Base-by-base conservation (phyloP, 106 monocot species). In the Allium cepa region DNA sequence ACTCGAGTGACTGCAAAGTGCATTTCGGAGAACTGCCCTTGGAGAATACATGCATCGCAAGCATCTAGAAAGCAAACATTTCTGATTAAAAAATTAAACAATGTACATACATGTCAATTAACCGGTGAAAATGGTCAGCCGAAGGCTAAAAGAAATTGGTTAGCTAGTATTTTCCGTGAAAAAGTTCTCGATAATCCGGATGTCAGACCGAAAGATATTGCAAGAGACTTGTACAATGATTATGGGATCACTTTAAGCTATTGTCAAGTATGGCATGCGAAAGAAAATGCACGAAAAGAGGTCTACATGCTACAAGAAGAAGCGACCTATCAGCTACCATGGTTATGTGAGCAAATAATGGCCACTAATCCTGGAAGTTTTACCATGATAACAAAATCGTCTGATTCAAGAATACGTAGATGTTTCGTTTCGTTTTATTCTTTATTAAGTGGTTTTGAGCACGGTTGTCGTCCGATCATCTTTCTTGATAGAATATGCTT, bases 211-310 rank as follows among this genome's bases (percentile, higher is more conserved):
- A 87, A 77, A 70, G 90, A 94, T 26, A 94, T 94, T 58, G 87
- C 84, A 58, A 79, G 62, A 63, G 90, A 94, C 76, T 75, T 94
- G 52, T 75, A 90, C 11, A 67, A 82, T 26, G 94, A 94, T 55
- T 94, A 84, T 75, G 94, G 94, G 10, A 80, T 94, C 48, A 81
- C 69, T 58, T 77, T 94, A 49, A 94, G 87, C 67, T 94, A 94
- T 49, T 77, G 87, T 17, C 90, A 90, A 67, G 94, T 86, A 22
- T 94, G 90, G 90, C 81, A 87, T 57, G 94, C 87, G n/a, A 90
- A 82, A 71, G 78, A 66, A 59, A 69, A 86, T 67, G 94, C 94
- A 3, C 76, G 85, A 70, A 90, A 82, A 52, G 87, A 90, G 71
- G 84, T 94, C 16, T 64, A 90, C 64, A 80, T 76, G 62, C 78